Percentiles rank a stretch among this genome's conserved stretches.
These are phyloP conservation scores for Furcasterigmium furcatum DNA, from an alignment of 2,329 filamentous ascomycete species.

Conservation along the genomic window DNA sequence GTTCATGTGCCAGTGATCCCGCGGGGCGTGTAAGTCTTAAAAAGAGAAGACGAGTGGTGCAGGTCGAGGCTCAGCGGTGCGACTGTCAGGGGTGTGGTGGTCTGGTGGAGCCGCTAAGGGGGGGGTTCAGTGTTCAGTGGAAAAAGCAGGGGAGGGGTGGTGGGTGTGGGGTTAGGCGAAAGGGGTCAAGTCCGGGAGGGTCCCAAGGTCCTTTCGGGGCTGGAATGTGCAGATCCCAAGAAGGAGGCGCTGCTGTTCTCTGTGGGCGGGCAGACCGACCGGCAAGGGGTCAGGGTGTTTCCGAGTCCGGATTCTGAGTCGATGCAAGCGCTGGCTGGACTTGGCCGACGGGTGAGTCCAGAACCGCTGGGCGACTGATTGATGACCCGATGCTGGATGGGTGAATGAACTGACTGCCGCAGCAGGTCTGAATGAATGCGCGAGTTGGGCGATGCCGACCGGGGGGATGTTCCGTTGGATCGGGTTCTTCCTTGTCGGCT, in stretches of 20 bases:
- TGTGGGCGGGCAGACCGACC: constrained; percentile 10
- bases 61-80: constrained; percentile 33
- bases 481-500: too few relatives aligned
- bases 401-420: too few relatives aligned
- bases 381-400: too few relatives aligned
- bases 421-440: too few relatives aligned
- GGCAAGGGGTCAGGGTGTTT: constrained; percentile 9
- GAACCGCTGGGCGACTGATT: too few relatives aligned
- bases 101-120: too few relatives aligned
- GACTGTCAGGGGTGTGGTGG: constrained; percentile 5
- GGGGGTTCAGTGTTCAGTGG: constrained; percentile 7
- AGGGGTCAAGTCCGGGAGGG: constrained; percentile 3
- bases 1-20: constrained; percentile 15
- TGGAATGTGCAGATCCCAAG: constrained; percentile 3
- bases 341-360: too few relatives aligned
- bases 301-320: background rate
- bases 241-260: background rate
- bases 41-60: constrained; percentile 12
- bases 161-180: constrained; percentile 1
- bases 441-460: too few relatives aligned
- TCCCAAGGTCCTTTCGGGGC: background rate
- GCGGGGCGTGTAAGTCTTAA: constrained; percentile 6
- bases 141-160: background rate
- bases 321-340: constrained; percentile 6
- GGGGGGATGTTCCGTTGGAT: too few relatives aligned